Base-by-base conservation (phyloP, 2,329 filamentous ascomycete species). In the Truncatella angustata region DNA sequence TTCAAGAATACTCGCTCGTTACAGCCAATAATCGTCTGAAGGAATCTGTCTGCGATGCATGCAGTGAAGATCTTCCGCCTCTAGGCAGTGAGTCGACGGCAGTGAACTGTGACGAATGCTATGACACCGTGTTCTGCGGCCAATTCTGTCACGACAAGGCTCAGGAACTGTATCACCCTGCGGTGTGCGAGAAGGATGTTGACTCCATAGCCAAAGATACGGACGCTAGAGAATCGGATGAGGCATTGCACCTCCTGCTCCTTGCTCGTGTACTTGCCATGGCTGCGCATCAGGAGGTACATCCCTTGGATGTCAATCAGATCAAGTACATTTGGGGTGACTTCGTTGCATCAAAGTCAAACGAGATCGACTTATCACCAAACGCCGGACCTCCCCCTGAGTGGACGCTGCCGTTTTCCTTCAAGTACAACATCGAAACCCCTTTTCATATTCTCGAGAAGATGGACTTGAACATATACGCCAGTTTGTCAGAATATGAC, bases 11-110 rank as follows among this genome's bases (percentile, higher is more conserved):
- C 55, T 94, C 91, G 7, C 80, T 96, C 6, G 75, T 99, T 36
- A 96, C 92, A 2, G 92, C 90, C 42, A 94, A 93, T 60, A 94
- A 94, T 66, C 85, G 91, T 26, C 80, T 94, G 11, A 91, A 95
- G 65, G 91, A 96, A 56, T 79, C 88, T 4, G 80, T 93, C 26
- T 97, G 93, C 69, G 93, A 97, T 69, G 91, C 91, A 12, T 97
- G 93, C 68, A 91, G 91, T 61, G 78, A 81, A 6, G 82, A 84
- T 21, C 78, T 95, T 5, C 89, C 88, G 1, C 77, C 79, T 0
- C 72, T 89, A 23, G 73, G 72, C 24, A 67, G 68, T 46, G 69
- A 79, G 7, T 73, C 63, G 46, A 70, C 64, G 50, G 79, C 75
- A 14, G 74, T 85, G 34, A 76, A 69, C 57, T 88, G 85, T 57